These are phyloP conservation scores for Azolla pinnata DNA, from an alignment of 75 land plant species.

Conservation along the genomic window DNA sequence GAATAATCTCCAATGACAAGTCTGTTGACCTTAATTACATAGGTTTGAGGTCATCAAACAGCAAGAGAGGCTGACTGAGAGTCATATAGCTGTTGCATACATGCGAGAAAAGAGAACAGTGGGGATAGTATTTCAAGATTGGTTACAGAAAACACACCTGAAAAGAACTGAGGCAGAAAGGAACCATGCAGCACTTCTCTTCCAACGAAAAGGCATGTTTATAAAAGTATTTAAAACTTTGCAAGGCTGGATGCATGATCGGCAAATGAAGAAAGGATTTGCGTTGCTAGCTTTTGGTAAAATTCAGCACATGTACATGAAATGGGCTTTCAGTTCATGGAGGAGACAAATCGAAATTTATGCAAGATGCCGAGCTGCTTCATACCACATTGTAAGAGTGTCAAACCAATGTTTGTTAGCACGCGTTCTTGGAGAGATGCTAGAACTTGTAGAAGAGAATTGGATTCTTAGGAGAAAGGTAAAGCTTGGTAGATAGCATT, in stretches of 20 bases:
- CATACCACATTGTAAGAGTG: neutral
- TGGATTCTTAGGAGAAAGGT: constrained; percentile 5
- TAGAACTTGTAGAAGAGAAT: constrained; percentile 3
- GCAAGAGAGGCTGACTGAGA: neutral
- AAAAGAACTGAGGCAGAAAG: neutral
- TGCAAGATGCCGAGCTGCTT: neutral
- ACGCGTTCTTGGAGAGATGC: neutral
- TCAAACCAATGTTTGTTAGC: constrained; percentile 3
- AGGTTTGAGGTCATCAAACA: neutral
- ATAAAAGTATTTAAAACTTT: neutral
- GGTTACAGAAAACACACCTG: neutral
- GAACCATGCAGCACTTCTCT: neutral
- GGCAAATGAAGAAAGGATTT: constrained; percentile 8
- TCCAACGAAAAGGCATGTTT: neutral
- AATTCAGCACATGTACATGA: constrained; percentile 2
- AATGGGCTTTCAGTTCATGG: constrained; percentile 8
- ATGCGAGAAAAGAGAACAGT: neutral
- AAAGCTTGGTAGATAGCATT: neutral
- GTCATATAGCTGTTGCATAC: neutral
- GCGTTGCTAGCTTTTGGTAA: constrained; percentile 1
- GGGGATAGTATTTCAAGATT: neutral
- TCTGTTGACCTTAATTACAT: neutral
- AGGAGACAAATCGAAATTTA: neutral
- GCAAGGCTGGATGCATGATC: constrained; percentile 2
- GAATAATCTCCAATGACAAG: neutral